phyloP scores from a whole-genome alignment of 495 filamentous ascomycete genomes.

The Bathelium albidoporum region DNA sequence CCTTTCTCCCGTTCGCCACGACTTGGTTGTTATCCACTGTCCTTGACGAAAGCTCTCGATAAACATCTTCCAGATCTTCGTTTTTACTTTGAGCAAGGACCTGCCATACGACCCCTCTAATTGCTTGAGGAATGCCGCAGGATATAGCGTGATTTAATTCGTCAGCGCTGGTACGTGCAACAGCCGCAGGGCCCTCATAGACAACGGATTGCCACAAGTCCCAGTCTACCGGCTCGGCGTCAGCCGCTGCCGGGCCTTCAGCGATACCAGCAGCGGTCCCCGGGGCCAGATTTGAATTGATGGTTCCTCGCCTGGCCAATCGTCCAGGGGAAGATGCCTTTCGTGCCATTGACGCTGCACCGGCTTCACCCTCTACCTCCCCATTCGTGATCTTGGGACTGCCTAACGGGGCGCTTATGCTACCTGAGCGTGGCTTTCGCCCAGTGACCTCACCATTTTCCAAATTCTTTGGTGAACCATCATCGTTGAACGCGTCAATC shows the following conservation, averaged over 20 bases:
- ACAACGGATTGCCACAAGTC: constrained; percentile 96
- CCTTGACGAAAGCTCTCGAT: constrained; percentile 52
- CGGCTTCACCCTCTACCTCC: background rate
- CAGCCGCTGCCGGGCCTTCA: constrained; percentile 59
- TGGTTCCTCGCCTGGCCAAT: background rate
- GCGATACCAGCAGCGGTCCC: constrained; percentile 72
- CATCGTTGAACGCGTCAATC: background rate
- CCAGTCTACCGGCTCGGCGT: constrained; percentile 73
- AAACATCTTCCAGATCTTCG: constrained; percentile 78
- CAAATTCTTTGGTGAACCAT: background rate
- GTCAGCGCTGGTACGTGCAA: constrained; percentile 72
- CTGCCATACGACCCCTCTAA: constrained; percentile 96
- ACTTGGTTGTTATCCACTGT: background rate
- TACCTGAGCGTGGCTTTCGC: background rate
- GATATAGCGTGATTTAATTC: constrained; percentile 86
- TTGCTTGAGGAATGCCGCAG: constrained; percentile 84
- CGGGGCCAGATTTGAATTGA: constrained; percentile 58
- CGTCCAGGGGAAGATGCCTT: background rate
- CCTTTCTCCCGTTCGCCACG: background rate
- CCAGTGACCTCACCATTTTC: background rate
- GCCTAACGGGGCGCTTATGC: background rate
- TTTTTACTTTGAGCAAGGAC: constrained; percentile 89
- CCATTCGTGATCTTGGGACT: background rate
- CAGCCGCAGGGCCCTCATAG: constrained; percentile 78
- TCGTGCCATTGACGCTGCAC: background rate